Percentiles rank a stretch among this genome's conserved stretches.
Conservation (phyloP, 306 rosid genomes). For the Citrullus amarus region DNA sequence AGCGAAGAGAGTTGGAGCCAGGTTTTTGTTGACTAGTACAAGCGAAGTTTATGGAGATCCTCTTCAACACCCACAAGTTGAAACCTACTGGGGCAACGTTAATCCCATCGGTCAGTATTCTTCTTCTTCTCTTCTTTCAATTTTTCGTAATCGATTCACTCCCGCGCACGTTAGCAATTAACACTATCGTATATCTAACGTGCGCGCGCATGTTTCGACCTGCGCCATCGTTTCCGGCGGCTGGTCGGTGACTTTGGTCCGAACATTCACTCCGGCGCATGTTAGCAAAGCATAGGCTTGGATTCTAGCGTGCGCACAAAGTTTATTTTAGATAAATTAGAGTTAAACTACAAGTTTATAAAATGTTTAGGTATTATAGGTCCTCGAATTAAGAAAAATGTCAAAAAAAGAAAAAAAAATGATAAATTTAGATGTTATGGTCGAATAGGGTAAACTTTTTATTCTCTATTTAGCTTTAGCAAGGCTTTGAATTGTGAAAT, state of each 20-base stretch:
- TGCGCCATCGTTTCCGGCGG: not conserved
- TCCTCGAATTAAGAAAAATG: no score
- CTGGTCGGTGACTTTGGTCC: not conserved
- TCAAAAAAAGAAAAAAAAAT: no score
- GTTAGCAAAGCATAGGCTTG: not conserved
- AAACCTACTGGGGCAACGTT: slow-evolving; percentile 99
- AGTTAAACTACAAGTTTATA: no score
- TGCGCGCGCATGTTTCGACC: not conserved
- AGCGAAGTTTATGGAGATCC: slow-evolving; percentile 99
- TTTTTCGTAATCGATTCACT: not conserved
- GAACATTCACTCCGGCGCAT: not conserved
- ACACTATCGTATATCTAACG: not conserved
- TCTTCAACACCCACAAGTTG: slow-evolving; percentile 93
- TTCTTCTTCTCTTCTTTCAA: not conserved
- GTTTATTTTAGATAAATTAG: no score
- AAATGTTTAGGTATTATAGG: no score
- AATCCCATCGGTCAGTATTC: slow-evolving; percentile 77
- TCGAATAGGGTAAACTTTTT: no score
- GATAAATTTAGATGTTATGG: no score
- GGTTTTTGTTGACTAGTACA: slow-evolving; percentile 86
- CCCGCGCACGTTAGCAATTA: not conserved
- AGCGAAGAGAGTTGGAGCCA: slow-evolving; percentile 82
- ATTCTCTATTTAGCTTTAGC: no score
- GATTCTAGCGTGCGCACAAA: not conserved
- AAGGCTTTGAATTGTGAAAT: no score